Evolutionary conservation across 176 grass and related monocot species (phyloP), one percentile per base, ranked within the genome.

Genomic region (Avena insularis): DNA sequence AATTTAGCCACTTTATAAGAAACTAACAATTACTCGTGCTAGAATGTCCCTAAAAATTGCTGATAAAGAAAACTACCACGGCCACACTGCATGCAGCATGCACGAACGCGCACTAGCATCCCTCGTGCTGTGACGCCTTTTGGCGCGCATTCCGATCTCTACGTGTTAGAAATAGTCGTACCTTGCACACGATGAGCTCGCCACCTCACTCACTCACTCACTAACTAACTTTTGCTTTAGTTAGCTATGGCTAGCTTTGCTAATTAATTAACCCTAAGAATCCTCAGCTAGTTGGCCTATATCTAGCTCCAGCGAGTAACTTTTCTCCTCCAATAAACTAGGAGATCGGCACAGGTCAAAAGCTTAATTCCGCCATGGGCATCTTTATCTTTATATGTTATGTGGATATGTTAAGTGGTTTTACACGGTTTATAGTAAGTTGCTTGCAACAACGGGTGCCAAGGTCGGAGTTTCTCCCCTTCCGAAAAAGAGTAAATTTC

Each of bases 251-350:
- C 40, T 72, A 75, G 71, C 71, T 9, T 62, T 27, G 71, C 14
- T 49, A 49, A 50, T 40, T 16, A 78, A 47, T 31, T 23, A n/a
- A 76, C 65, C 77, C 11, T 50, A 23, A 48, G 40, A 48, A 48
- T 48, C 9, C 9, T 10, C 46, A 48, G 40, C 40, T 43, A 43
- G 40, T 10, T 48, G 46, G 46, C 46, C 46, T 48, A 48, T 48
- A 48, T 48, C 46, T 48, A 77, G 75, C 63, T 70, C 25, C 57
- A 82, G 58, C 77, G 49, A 58, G 71, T 43, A 21, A 49, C 68
- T 38, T 75, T 49, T 49, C 48, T 76, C 25, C 33, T 91, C 86
- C 86, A 71, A 85, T 91, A 82, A 91, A 91, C 70, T 84, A 91
- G 90, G 86, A 91, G 70, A 63, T 67, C 10, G 27, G 62, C 65